Base-by-base conservation (phyloP, 2,329 filamentous ascomycete species). In the Phaeosphaeriaceae sp. region DNA sequence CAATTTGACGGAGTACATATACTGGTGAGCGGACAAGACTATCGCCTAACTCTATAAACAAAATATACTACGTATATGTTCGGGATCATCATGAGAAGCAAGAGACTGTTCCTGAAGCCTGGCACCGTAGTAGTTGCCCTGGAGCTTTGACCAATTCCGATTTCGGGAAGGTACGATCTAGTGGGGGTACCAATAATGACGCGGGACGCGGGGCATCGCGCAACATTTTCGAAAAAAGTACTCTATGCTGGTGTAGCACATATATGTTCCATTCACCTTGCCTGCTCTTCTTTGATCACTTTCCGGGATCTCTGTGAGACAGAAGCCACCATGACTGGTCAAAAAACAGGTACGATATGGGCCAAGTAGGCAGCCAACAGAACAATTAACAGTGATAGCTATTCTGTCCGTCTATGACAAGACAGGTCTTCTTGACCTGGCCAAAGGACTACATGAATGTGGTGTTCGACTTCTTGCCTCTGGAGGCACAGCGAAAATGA, bases 391-490 rank as follows among this genome's bases (percentile, higher is more conserved):
- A 36, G 20, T 36, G 15, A 38, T 50, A 78, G 94, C 94, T 62
- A 97, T 99, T 72, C 83, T 99, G 74, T 97, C 93, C 61, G 94
- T 97, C 81, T 97, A 94, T 74, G 91, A 99, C 83, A 99, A 99
- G 87, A 97, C 93, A 48, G 94, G 72, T 50, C 67, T 73, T 13
- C 63, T 73, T 36, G 70, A 73, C 61, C 60, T 73, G 42, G 70
- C 70, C 35, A 73, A 73, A 49, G 70, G 70, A 40, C 68, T 73
- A 39, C 64, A 71, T 42, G 68, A 73, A 57, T 62, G 64, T 43
- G 66, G 66, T 42, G 70, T 73, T 37, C 67, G 72, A 63, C 87
- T 99, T 60, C 83, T 99, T 50, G 94, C 94, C 46, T 97, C 93
- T 49, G 94, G 94, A 52, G 94, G 94, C 66, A 99, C 94, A 39